Evolutionary conservation across 495 filamentous ascomycete species (phyloP).

Genomic region (Penicillium diatomitis): DNA sequence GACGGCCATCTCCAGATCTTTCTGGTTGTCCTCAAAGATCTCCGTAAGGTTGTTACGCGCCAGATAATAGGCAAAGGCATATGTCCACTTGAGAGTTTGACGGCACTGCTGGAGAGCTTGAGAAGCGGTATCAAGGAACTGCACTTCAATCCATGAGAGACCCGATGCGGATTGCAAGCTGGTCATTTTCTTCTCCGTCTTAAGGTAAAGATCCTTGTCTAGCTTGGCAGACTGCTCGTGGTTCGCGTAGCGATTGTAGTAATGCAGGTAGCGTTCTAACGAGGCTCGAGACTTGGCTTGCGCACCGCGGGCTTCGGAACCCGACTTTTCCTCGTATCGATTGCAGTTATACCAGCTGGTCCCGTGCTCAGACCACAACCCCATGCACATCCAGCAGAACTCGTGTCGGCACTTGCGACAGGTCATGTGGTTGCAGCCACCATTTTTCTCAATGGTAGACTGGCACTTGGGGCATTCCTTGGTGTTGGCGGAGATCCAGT

Average conservation of each 20-base stretch:
- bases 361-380: conserved; percentile 93
- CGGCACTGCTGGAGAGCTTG: conserved; percentile 92
- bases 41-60: conserved; percentile 90
- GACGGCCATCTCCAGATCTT: conserved; percentile 93
- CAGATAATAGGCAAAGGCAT: conserved; percentile 95
- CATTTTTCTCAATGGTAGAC: conserved; percentile 98
- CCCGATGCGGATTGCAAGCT: conserved; percentile 84
- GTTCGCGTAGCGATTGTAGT: conserved; percentile 98
- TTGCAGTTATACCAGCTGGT: conserved; percentile 99
- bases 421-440: conserved; percentile 99
- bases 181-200: conserved; percentile 99
- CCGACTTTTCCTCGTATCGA: conserved; percentile 90
- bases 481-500: conserved; percentile 98
- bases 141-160: conserved; percentile 98
- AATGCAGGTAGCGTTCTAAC: conserved; percentile 89
- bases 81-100: conserved; percentile 97
- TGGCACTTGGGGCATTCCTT: conserved; percentile 95
- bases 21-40: conserved; percentile 98
- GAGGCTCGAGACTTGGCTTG: conserved; percentile 85
- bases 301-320: conserved; percentile 76
- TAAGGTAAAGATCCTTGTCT: conserved; percentile 89
- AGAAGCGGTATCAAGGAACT: conserved; percentile 87
- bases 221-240: conserved; percentile 97
- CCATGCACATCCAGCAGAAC: conserved; percentile 99
- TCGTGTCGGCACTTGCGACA: conserved; percentile 97